Evolutionary conservation across 306 rosid species (phyloP), one percentile per base, ranked within the genome.

Genomic region (barrel medic (Medicago truncatula)): DNA sequence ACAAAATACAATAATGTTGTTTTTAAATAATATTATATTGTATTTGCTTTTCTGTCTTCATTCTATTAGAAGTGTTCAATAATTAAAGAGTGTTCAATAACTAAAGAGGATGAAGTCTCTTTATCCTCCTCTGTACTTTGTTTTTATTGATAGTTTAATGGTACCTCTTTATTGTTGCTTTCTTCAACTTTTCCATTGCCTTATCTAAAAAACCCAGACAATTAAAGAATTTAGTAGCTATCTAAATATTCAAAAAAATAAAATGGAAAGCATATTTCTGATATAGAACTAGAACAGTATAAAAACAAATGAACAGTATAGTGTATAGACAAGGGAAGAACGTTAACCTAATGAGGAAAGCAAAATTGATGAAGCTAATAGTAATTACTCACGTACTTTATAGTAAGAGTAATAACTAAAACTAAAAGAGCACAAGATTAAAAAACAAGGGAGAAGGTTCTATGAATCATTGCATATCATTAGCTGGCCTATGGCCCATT

Each of bases 401-500:
- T 34, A 34, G 38, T 13, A 7, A 20, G 25, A 20, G 25, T 47
- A 25, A 52, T 41, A 76, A 67, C 59, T 53, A 52, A 52, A 34
- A 34, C 38, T 34, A 8, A 65, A 57, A 70, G 28, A 57, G 34
- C 50, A 74, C 8, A 58, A 6, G 7, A 28, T 59, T 21, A 21
- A 9, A 41, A 84, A 21, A 23, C n/a, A 9, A 3, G 9, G n/a
- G 60, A 8, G 7, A 17, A 28, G n/a, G 47, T 59, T 49, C 85
- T 6, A 4, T 58, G 72, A 74, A 77, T 86, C 62, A 83, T 80
- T 83, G 85, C 77, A 59, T 52, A 65, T 85, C 76, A 80, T 57
- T 76, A 82, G 85, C 83, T 72, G 86, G 43, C 34, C 68, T 25
- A 17, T 63, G 86, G 72, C 82, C 84, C 84, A 54, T 73, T 8